Percentiles rank a stretch among this genome's conserved stretches.
These are phyloP conservation scores for Hondaea fermentalgiana DNA, from an alignment of 108 stramenopile species.

Conservation along the genomic window DNA sequence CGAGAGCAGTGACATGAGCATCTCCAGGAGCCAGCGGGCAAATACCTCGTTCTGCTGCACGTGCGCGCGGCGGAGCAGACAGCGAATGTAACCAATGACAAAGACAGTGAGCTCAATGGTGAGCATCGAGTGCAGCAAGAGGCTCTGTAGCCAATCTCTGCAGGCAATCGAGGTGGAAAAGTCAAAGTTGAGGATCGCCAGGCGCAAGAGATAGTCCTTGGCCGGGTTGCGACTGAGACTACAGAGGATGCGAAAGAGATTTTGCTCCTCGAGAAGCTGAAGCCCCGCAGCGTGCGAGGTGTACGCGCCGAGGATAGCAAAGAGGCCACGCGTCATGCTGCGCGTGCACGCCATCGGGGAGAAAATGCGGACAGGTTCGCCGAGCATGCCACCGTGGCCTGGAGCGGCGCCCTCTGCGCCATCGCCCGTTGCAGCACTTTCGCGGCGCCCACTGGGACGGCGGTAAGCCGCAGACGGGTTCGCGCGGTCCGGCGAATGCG, in stretches of 20 bases:
- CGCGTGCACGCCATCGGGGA: not conserved
- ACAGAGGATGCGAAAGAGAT: not conserved
- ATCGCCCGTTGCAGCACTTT: no score
- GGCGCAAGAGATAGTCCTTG: conserved; percentile 11
- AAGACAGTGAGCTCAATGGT: not conserved
- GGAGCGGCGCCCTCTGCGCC: not conserved
- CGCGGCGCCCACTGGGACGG: no score
- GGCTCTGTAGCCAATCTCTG: not conserved
- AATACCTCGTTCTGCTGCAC: not conserved
- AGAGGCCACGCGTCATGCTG: not conserved
- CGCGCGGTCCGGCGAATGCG: no score
- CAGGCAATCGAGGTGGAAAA: not conserved
- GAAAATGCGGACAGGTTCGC: not conserved
- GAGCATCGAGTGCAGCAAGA: not conserved
- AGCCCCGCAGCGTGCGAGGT: not conserved
- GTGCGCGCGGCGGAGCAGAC: not conserved
- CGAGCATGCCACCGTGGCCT: not conserved
- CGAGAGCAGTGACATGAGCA: not conserved
- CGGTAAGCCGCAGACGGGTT: no score
- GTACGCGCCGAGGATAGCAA: not conserved
- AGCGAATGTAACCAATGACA: not conserved
- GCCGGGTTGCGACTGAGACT: not conserved
- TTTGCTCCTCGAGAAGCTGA: not conserved
- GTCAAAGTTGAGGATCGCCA: not conserved
- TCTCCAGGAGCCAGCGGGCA: not conserved